Base-by-base conservation (phyloP, 108 stramenopile genomes). In the Nannochloropsis gaditana region DNA sequence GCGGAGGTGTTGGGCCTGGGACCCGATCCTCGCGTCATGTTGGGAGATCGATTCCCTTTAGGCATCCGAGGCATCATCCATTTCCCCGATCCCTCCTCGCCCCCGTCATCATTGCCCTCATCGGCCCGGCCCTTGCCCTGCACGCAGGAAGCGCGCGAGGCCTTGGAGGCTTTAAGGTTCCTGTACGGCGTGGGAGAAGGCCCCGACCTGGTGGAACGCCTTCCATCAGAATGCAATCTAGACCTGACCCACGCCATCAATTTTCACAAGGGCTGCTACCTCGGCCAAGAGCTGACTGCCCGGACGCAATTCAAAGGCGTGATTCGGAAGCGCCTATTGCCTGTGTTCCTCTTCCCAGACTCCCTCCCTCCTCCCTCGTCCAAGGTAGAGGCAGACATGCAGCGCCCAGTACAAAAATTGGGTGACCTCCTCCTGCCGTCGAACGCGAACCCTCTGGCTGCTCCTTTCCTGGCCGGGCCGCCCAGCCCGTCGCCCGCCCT, bases 231-330 rank as follows among this genome's bases (percentile, higher is more conserved):
- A 93, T 91, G 90, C 89, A 97, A 97, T 81, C 92, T 97, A 84
- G 97, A 97, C 84, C 93, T 95, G 83, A 85, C 97, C 79, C 93
- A 95, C 88, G 95, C 94, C 43, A 93, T 98, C 41, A 91, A 90
- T 45, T 99, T 98, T 87, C 79, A 87, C 83, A 99, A 99, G 89
- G 99, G 99, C 9, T 99, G 99, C 91, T 99, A 99, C 90, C 73
- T 98, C 2, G 99, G 99, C 44, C 99, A 99, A 87, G 99, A 99
- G 86, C 87, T 99, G 50, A 96, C 96, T 9, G 99, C 99, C 4
- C 89, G 99, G 17, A 95, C 96, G 0, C 94, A 96, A 80, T 95
- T 92, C 87, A 95, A 95, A 83, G 97, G 98, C 81, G 92, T 93
- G 19, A 86, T 98, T 21, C 93, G 98, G 45, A 97, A 97, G 88